Conservation (phyloP, 164 flowering plant genomes). For the Sextonia rubra region DNA sequence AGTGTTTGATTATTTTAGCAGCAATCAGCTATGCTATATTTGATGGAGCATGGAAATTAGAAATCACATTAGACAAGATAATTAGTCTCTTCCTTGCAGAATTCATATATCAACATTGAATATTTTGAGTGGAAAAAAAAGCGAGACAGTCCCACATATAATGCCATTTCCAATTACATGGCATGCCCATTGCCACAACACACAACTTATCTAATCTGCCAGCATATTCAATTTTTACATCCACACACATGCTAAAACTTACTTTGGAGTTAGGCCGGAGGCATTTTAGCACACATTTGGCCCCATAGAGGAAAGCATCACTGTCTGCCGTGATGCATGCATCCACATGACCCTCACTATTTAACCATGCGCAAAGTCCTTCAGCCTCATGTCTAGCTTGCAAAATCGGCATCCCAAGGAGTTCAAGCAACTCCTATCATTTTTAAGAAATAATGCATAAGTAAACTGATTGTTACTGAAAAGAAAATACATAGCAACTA, state of each 20-base stretch:
- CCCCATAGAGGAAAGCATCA: conserved; percentile 94
- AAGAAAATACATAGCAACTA: no score
- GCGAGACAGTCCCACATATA: neutral
- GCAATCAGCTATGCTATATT: no score
- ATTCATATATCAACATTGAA: neutral
- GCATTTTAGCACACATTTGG: conserved; percentile 75
- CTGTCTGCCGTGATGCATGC: conserved; percentile 92
- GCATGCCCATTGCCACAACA: neutral
- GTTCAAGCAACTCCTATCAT: conserved; percentile 75
- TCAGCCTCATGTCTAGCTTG: conserved; percentile 87
- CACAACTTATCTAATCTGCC: neutral
- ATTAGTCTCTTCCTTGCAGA: neutral
- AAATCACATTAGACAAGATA: neutral
- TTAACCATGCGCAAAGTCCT: conserved; percentile 86
- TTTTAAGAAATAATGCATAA: neutral
- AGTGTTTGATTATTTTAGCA: no score
- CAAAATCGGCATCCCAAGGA: conserved; percentile 83
- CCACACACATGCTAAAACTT: conserved; percentile 15
- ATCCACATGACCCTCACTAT: conserved; percentile 76
- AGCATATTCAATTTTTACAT: no score
- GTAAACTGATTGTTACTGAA: neutral
- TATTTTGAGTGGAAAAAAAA: neutral
- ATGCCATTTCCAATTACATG: neutral
- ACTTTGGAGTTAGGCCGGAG: conserved; percentile 67
- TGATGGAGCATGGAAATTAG: no score